Evolutionary conservation across 2,329 filamentous ascomycete genomes (phyloP), one percentile per base, ranked within the genome.

Genomic region (Aspergillus chevalieri): DNA sequence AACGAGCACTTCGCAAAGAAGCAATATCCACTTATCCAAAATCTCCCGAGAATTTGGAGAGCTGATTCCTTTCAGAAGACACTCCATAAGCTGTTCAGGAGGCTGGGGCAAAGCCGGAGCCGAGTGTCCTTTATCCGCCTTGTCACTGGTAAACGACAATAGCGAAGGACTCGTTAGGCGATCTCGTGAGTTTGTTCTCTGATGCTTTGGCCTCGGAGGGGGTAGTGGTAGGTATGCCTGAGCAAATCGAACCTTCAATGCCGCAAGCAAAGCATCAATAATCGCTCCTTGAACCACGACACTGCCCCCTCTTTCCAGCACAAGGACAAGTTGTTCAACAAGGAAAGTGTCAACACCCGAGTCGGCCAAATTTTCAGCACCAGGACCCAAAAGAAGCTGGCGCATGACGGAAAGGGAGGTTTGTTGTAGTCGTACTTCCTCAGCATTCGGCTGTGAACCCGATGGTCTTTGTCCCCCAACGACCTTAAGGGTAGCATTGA

Each of bases 11-110:
- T 92, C 87, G 4, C 83, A 81, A 6, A 98, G 76, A 57, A 98
- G 91, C 26, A 81, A 78, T 8, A 96, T 84, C 94, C 94, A 98
- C 64, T 88, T 91, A 60, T 97, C 91, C 33, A 98, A 74, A 5
- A 94, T 85, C 7, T 83, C 77, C 4, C 89, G 83, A 57, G 88
- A 91, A 47, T 77, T 83, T 2, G 79, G 66, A 3, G 89, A 87
- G 48, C 86, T 83, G 45, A 98, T 84, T 0, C 90, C 93, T 43
- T 84, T 82, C 52, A 89, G 84, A 10, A 98, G 77, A 63, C 89
- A 95, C 54, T 87, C 78, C n/a, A 98, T 71, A 33, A 84, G 75
- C 14, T 87, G 83, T 17, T 88, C 87, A 3, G 84, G 80, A 14
- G 72, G 70, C 22, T 65, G 69, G 44, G 69, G 66, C 43, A 71